Conservation (phyloP, 139 green algal species). For the Micromonas commoda region DNA sequence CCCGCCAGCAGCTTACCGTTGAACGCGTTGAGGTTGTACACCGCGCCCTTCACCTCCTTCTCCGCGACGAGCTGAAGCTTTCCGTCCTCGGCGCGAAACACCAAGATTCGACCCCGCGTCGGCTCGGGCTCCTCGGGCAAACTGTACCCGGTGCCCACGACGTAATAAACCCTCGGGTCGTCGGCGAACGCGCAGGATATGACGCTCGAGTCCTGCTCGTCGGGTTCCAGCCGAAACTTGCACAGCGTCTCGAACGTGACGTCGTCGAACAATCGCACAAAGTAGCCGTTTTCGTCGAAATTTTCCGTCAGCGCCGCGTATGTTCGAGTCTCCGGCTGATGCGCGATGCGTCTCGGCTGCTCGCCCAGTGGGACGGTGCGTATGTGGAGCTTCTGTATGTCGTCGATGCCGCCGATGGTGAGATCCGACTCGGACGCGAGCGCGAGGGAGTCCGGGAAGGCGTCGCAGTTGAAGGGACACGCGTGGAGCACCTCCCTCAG, state of each 20-base stretch:
- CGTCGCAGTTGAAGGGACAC: constrained; percentile 45
- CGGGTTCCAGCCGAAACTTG: constrained; percentile 47
- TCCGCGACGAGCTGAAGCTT: constrained; percentile 54
- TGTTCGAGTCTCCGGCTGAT: constrained; percentile 48
- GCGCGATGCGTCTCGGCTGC: constrained; percentile 80
- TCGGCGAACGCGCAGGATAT: constrained; percentile 47
- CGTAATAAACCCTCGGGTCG: constrained; percentile 55
- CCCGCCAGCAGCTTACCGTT: constrained; percentile 72
- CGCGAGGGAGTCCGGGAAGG: constrained; percentile 49
- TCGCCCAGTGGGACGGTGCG: constrained; percentile 77
- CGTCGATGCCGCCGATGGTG: constrained; percentile 82
- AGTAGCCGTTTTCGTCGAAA: constrained; percentile 22
- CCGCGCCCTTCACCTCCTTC: constrained; percentile 73
- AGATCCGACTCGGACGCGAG: constrained; percentile 60
- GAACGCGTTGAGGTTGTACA: constrained; percentile 76
- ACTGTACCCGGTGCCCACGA: constrained; percentile 71
- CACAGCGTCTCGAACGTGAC: constrained; percentile 69
- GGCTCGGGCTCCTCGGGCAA: constrained; percentile 72
- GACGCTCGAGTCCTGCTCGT: constrained; percentile 57
- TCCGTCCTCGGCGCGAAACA: constrained; percentile 50
- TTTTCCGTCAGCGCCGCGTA: constrained; percentile 14
- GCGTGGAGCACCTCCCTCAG: constrained; percentile 69
- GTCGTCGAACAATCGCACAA: constrained; percentile 52
- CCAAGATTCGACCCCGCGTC: constrained; percentile 67
- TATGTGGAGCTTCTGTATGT: constrained; percentile 95